Base-by-base conservation (phyloP, 2,329 filamentous ascomycete genomes). In the Knoxdaviesia proteae region DNA sequence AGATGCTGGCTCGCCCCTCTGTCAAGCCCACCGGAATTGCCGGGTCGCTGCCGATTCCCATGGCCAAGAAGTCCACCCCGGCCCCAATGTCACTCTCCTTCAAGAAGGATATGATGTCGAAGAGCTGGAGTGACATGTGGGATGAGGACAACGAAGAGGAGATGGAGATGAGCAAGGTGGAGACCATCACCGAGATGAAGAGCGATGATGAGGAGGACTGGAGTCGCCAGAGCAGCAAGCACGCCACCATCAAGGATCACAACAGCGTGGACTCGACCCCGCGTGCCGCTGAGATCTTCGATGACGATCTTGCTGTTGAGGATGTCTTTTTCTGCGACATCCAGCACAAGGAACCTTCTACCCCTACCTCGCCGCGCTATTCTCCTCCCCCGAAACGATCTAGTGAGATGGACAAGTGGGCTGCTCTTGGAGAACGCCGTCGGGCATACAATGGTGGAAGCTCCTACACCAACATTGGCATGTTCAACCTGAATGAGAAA, bases 101-200 rank as follows among this genome's bases (percentile, higher is more conserved):
- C 3, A 20, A 20, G 20, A 20, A 20, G 20, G 20, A 20, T 20
- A 20, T 20, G 20, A 20, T 20, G 20, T 20, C 20, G 20, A 20
- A 20, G 78, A 96, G 90, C 67, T 98, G 90, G 90, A 94, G 87
- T 54, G 90, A 98, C 58, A 76, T 96, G 58, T 94, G 86, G 80
- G 88, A 96, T 46, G 88, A 96, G 58, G 88, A 96, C 43, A 64
- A 68, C 39, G 86, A 90, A 53, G 77, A 81, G 49, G 76, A 80
- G 48, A 73, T 82, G 51, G 71, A 79, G 52, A 48, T 54, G 36
- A 50, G 52, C 42, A 46, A 51, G 36, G 38, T 41, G 8, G 40
- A 46, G 20, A 20, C 20, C 20, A 20, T 20, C 20, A 20, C 20
- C 20, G 20, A 20, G 20, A 20, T 20, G 20, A 20, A 20, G 3